Evolutionary conservation across 1,139 yeast genomes (phyloP), one percentile per base, ranked within the genome.

Genomic region (Diutina neorugosa): DNA sequence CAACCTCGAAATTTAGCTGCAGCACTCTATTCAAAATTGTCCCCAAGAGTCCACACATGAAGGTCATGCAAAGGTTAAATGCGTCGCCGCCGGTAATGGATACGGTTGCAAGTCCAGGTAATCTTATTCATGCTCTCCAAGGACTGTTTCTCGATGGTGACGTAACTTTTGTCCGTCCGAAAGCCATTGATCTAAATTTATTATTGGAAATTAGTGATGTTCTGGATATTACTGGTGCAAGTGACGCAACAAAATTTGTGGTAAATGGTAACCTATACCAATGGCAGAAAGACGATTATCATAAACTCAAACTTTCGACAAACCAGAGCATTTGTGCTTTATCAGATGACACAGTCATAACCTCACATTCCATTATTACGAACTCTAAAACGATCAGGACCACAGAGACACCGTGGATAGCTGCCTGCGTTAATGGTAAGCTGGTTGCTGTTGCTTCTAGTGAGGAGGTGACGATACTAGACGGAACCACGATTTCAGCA

Each of bases 41-140:
- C 1, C 65, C 70, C 0, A 51, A 56, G 3, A 55, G 59, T 4
- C 78, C 78, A 0, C 63, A 58, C 53, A 63, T 72, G 11, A 57
- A 61, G 25, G 60, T 71, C 11, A 49, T 57, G n/a, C 52, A 58
- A 21, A 60, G 59, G 43, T 53, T 67, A 12, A 58, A 63, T 1
- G 64, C 73, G 4, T 62, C 73, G 3, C 73, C 77, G 3, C 78
- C 78, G 1, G 58, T 74, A 1, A 54, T 74, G 20, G 70, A 68
- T 54, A 56, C 72, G 14, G 60, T 61, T 20, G 44, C 57, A 2
- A 19, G 19, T 19, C 20, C 37, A n/a, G 34, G 11, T 12, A 31
- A 31, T 6, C 37, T 11, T 4, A 31, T 31, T 9, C n/a, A 2
- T 14, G 37, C n/a, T 14, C 37, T 31, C 12, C 12, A 14, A 31